Evolutionary conservation across 306 rosid species (phyloP).

Genomic region (Cotoneaster glaucophyllus): DNA sequence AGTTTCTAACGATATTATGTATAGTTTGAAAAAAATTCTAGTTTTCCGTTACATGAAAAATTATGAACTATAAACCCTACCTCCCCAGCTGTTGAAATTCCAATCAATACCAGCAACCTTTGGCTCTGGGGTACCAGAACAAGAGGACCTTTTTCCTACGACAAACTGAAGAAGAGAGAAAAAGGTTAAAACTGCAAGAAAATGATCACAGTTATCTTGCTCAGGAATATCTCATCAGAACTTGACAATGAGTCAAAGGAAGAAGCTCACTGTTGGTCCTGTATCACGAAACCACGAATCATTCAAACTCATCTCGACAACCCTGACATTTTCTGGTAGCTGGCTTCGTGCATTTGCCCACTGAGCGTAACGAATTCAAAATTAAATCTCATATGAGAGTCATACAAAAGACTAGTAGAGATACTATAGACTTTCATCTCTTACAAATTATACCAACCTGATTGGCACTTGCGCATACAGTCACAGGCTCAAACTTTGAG

Average conservation of each 20-base stretch:
- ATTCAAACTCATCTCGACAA: conserved; percentile 64
- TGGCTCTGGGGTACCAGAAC: conserved; percentile 21
- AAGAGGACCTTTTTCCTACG: conserved; percentile 33
- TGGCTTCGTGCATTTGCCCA: conserved; percentile 72
- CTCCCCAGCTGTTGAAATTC: conserved; percentile 95
- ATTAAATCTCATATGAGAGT: conserved; percentile 1
- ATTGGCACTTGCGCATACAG: conserved; percentile 58
- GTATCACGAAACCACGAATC: conserved; percentile 92
- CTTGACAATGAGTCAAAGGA: neutral
- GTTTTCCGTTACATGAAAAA: neutral
- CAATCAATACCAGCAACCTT: conserved; percentile 85
- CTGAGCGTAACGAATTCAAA: conserved; percentile 23
- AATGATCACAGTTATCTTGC: neutral
- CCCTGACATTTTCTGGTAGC: conserved; percentile 61
- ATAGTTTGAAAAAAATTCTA: neutral
- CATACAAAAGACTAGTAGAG: neutral
- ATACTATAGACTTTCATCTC: neutral
- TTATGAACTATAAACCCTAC: conserved; percentile 30
- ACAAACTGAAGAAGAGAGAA: conserved; percentile 55
- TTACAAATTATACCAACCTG: conserved; percentile 43
- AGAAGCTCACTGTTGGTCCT: conserved; percentile 75
- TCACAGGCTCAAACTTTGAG: conserved; percentile 71
- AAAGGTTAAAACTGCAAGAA: neutral
- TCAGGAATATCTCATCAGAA: neutral
- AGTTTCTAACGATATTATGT: neutral